Evolutionary conservation across 2,329 filamentous ascomycete species (phyloP), one percentile per base, ranked within the genome.

Genomic region (Cephalotrichum gorgonifer): DNA sequence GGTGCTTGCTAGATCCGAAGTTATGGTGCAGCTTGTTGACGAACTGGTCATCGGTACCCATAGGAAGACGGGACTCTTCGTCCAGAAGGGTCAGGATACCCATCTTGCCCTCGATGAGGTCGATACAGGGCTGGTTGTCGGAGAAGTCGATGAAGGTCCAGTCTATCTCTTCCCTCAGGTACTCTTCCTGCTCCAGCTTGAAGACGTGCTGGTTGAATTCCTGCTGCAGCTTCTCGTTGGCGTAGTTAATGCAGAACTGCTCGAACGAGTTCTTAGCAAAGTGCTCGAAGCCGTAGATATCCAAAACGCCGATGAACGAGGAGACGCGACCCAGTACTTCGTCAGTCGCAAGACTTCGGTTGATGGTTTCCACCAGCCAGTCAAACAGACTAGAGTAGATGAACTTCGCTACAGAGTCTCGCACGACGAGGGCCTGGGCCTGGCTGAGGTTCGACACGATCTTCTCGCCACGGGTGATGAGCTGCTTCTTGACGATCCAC

Each of bases 81-180:
- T 98, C 93, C 35, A 98, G 74, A 26, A 98, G 75, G 20, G 91
- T 88, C 54, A 98, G 69, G 47, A 98, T 86, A 67, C 93, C 93
- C 57, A 98, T 79, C 66, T 95, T 97, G 57, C 89, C 91, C 71
- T 98, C 93, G 57, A 98, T 98, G 48, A 98, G 72, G 65, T 98
- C 93, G 59, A 98, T 98, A 71, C 93, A 98, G 17, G 93, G 93
- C 70, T 98, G 93, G 60, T 98, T 98, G 68, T 98, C 93, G 6
- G 91, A 95, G 67, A 98, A 98, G 64, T 98, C 93, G 63, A 98
- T 98, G 63, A 98, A 98, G 9, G 87, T 96, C 93, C 93, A 98
- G 69, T 97, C 90, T 56, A 98, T 98, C 70, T 97, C 76, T 69
- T 98, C 93, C 49, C 85, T 82, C 38, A 96, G 78, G 63, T 98